Evolutionary conservation across 805 yeast genomes (phyloP).

Genomic region (Metschnikowia lachancei): DNA sequence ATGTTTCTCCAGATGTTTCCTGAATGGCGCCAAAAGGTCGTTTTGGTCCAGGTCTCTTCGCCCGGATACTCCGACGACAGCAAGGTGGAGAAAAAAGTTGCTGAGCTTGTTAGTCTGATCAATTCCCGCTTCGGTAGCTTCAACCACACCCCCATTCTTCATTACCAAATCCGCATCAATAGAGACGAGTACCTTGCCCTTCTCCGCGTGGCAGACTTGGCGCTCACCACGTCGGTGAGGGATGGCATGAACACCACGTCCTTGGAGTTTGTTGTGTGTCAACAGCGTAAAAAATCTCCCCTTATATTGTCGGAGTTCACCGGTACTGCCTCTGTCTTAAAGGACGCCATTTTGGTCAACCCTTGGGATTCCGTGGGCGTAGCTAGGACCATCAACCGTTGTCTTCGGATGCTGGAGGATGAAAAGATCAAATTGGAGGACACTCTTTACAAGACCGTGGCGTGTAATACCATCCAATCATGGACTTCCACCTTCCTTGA

Average conservation of each 20-base stretch:
- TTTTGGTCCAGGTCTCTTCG: constrained; percentile 86
- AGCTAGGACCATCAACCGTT: constrained; percentile 74
- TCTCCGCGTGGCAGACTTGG: constrained; percentile 84
- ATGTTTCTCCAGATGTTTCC: constrained; percentile 87
- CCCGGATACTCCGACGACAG: constrained; percentile 64
- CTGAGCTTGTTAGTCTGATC: constrained; percentile 77
- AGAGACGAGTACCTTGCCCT: constrained; percentile 88
- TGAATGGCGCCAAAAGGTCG: constrained; percentile 84
- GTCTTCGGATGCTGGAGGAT: constrained; percentile 53
- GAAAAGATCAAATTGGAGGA: constrained; percentile 47
- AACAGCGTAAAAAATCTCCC: constrained; percentile 69
- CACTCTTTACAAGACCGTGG: constrained; percentile 61
- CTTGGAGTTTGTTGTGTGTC: constrained; percentile 86
- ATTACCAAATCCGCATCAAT: constrained; percentile 85
- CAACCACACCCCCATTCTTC: constrained; percentile 84
- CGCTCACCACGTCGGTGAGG: constrained; percentile 83
- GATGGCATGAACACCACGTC: constrained; percentile 98
- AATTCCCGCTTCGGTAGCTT: constrained; percentile 83
- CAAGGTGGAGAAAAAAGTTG: constrained; percentile 74
- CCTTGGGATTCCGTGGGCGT: constrained; percentile 98
- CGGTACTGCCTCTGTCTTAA: constrained; percentile 73
- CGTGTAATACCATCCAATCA: constrained; percentile 67
- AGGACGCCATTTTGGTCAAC: constrained; percentile 77
- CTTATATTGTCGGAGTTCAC: constrained; percentile 89
- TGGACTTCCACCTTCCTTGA: constrained; percentile 71